Evolutionary conservation across 441 rosid genomes (phyloP).

Genomic region (Melastoma candidum): DNA sequence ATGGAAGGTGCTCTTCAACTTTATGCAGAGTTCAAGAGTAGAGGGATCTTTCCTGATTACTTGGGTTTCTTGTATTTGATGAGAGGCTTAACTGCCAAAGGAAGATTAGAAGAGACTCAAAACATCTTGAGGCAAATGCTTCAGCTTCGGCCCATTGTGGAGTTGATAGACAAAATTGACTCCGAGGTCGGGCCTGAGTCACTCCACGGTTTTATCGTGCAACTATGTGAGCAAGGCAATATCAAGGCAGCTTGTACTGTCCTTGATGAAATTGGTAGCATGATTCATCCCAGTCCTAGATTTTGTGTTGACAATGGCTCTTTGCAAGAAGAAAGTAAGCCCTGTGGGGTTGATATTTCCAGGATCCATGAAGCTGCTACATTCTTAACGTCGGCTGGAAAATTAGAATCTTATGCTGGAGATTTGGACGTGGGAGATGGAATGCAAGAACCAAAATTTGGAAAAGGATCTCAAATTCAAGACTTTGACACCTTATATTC

Average conservation of each 20-base stretch:
- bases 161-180: constrained; percentile 48
- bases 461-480: not conserved
- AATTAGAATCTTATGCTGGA: not conserved
- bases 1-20: constrained; percentile 64
- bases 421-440: constrained; percentile 5
- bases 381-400: not conserved
- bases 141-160: constrained; percentile 42
- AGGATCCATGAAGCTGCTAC: not conserved
- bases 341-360: constrained; percentile 3
- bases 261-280: constrained; percentile 51
- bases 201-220: constrained; percentile 40
- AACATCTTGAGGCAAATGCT: constrained; percentile 77
- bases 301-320: constrained; percentile 18
- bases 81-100: constrained; percentile 67
- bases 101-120: constrained; percentile 92
- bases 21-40: constrained; percentile 40
- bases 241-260: constrained; percentile 56
- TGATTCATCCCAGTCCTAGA: constrained; percentile 35
- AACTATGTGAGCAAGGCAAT: constrained; percentile 78
- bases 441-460: not conserved
- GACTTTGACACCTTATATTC: constrained; percentile 17
- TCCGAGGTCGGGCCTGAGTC: constrained; percentile 58
- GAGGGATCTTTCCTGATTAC: constrained; percentile 53
- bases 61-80: constrained; percentile 64
- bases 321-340: constrained; percentile 17